Evolutionary conservation across 139 green algal genomes (phyloP), one percentile per base, ranked within the genome.

Genomic region (Nannochloris sp.): DNA sequence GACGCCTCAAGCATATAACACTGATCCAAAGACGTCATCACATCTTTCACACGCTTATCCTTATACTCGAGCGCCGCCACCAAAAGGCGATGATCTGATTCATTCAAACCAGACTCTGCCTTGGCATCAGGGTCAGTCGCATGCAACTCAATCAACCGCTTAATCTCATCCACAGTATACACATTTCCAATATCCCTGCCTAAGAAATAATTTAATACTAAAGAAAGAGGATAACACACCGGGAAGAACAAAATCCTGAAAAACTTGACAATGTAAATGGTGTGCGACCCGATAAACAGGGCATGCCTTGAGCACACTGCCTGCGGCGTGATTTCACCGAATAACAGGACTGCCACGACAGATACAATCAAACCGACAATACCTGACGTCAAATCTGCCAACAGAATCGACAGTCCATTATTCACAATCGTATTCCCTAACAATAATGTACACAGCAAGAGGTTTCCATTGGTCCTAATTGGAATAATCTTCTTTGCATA

Each of bases 11-110:
- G 69, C 73, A 85, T 87, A 64, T 88, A 93, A 50, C 85, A 83
- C 75, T 92, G 90, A 61, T 90, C 81, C 46, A 95, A 44, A 6
- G 78, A 78, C 0, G 90, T 97, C 83, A 95, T 92, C 36, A 57
- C 34, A 15, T 55, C 60, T 21, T 25, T 37, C 0, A 86, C 88
- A 4, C 67, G 85, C 74, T 95, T 95, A 60, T 76, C 60, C 3
- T 82, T 86, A 25, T 92, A 74, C 70, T 97, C 87, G 19, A 97
- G 70, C 18, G 83, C 90, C 0, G 87, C 87, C 10, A 60, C 62
- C 36, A 89, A 66, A 34, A 87, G 56, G 34, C 51, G 64, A 12
- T 80, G 60, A 62, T 89, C 83, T 14, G 74, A 72, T 9, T 31
- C 63, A 16, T 59, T 74, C 18, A 84, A 70, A 24, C 78, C 56